phyloP scores from a whole-genome alignment of 176 grass and related monocot genomes.

The Oryza rufipogon region DNA sequence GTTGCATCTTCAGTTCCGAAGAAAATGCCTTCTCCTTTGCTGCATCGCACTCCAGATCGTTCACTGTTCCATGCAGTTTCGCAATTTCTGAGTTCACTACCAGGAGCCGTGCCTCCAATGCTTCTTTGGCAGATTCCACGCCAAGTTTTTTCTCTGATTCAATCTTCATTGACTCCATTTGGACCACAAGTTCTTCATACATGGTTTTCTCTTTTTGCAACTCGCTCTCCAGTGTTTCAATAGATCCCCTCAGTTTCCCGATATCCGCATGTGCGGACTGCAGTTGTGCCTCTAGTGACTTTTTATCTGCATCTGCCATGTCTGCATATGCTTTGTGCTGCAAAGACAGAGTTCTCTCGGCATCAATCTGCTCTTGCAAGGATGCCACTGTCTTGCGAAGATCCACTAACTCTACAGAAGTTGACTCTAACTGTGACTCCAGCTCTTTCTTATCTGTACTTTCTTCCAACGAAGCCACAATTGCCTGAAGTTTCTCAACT shows the following conservation, averaged over 20 bases:
- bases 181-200: slow-evolving; percentile 54
- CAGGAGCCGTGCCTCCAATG: slow-evolving; percentile 50
- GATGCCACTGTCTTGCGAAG: slow-evolving; percentile 52
- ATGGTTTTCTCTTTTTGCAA: slow-evolving; percentile 48
- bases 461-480: slow-evolving; percentile 57
- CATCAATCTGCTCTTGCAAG: slow-evolving; percentile 62
- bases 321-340: slow-evolving; percentile 64
- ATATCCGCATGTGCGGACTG: slow-evolving; percentile 52
- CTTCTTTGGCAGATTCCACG: slow-evolving; percentile 44
- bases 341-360: slow-evolving; percentile 54
- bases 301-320: slow-evolving; percentile 48
- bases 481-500: slow-evolving; percentile 49
- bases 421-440: slow-evolving; percentile 60
- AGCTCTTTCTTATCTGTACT: slow-evolving; percentile 54
- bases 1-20: slow-evolving; percentile 55
- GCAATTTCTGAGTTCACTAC: slow-evolving; percentile 41
- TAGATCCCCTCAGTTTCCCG: slow-evolving; percentile 46
- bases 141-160: slow-evolving; percentile 43
- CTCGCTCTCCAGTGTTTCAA: slow-evolving; percentile 54
- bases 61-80: slow-evolving; percentile 31
- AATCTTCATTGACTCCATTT: slow-evolving; percentile 51
- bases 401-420: slow-evolving; percentile 49
- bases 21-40: slow-evolving; percentile 55
- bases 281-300: slow-evolving; percentile 59
- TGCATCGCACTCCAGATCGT: slow-evolving; percentile 40